A percentile compares a stretch with the other conserved stretches of the same genome.
Evolutionary conservation across 1,284 basidiomycete genomes (phyloP).

Genomic region (Fomitiporia mediterranea): DNA sequence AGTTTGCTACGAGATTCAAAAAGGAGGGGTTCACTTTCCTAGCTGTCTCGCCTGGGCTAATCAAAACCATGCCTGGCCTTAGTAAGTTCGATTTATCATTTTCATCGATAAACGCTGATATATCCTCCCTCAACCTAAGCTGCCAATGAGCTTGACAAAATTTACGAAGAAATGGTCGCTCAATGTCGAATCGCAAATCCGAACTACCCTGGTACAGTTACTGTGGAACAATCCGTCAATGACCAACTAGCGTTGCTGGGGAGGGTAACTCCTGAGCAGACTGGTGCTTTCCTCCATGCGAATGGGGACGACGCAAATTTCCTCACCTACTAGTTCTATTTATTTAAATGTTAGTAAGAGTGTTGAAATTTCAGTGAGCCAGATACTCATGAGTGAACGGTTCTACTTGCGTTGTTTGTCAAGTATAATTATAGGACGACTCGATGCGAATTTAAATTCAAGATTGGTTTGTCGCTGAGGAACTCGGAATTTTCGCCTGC

Average conservation of each 20-base stretch:
- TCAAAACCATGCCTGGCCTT: conserved; percentile 31
- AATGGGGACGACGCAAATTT: neutral
- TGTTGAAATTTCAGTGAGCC: too few species aligned
- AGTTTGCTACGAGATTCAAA: conserved; percentile 33
- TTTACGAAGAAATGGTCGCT: conserved; percentile 1
- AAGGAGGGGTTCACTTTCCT: conserved; percentile 37
- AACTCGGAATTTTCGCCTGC: too few species aligned
- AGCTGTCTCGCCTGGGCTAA: conserved; percentile 35
- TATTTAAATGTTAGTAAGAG: too few species aligned
- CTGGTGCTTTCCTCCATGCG: conserved; percentile 3
- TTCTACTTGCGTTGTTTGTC: too few species aligned
- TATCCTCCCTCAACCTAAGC: neutral
- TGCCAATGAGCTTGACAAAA: neutral
- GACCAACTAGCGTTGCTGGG: conserved; percentile 3
- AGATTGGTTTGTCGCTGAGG: too few species aligned
- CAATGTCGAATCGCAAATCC: neutral
- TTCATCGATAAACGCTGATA: neutral
- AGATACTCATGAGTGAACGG: too few species aligned
- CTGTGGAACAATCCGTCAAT: conserved; percentile 4
- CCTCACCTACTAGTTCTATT: neutral
- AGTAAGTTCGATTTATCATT: too few species aligned
- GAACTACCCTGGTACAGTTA: neutral
- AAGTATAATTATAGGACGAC: too few species aligned
- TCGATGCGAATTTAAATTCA: too few species aligned
- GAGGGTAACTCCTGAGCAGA: neutral